Base-by-base conservation (phyloP, 2,329 filamentous ascomycete species). In the Fusarium sp. region DNA sequence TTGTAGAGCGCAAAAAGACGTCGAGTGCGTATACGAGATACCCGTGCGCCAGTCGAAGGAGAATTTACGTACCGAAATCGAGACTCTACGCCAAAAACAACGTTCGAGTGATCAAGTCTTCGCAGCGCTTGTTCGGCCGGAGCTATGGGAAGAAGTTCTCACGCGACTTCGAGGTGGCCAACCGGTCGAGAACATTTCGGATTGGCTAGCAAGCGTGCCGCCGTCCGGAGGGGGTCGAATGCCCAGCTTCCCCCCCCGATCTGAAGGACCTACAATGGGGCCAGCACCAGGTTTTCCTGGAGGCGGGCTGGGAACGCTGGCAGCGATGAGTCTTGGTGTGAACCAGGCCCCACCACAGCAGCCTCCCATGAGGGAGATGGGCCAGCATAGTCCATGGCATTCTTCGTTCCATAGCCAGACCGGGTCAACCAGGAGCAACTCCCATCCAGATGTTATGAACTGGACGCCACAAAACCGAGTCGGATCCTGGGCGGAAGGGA, bases 1-100 rank as follows among this genome's bases (percentile, higher is more conserved):
- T 65, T 91, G 88, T 78, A 83, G 80, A 62, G 69, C 79, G 1
- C 87, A 90, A 67, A 85, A 84, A 57, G 84, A 86, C 32, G 78
- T 84, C 41, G 84, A 88, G 25, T 91, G 88, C 65, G 75, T 88
- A 25, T 91, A 91, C 79, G 87, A 90, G 69, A 75, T 89, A 10
- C 88, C 88, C 0, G 84, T 90, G 8, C 87, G 88, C 46, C 88
- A 90, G 70, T 90, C 88, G 13, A 91, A 91, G 66, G 88, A 90
- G 65, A 84, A 85, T 55, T 82, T 91, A 8, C 84, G 88, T 46
- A 81, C 80, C 73, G 88, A 90, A 72, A 88, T 90, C 64, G 88
- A 90, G 56, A 79, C 78, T 27, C 78, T 91, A 38, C 86, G 86
- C 49, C 82, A 82, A 18, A 84, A 85, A 44, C 85, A 89, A 73